Evolutionary conservation across 176 grass and related monocot genomes (phyloP).

Genomic region (Raddia distichophylla): DNA sequence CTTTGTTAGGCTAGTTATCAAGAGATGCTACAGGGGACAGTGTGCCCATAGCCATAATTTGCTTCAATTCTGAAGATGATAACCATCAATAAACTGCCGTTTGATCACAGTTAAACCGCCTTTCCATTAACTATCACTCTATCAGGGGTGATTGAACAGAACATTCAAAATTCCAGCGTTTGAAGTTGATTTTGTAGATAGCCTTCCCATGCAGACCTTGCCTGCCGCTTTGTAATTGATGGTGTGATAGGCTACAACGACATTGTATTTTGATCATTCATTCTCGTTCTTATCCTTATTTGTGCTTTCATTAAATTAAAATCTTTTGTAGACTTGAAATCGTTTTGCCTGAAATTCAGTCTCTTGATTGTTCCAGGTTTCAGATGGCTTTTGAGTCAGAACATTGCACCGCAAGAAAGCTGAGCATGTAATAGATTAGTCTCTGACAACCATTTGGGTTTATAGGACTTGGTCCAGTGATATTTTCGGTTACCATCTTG

Average conservation of each 20-base stretch:
- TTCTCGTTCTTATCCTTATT: neutral
- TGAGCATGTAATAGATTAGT: neutral
- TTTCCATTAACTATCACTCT: neutral
- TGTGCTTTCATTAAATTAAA: neutral
- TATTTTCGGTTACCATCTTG: neutral
- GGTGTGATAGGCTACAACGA: neutral
- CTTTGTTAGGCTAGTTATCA: neutral
- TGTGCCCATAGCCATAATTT: neutral
- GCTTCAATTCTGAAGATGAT: neutral
- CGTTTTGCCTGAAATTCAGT: neutral
- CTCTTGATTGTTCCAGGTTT: conserved; percentile 19
- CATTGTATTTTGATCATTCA: neutral
- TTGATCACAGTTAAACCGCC: neutral
- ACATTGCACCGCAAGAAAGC: neutral
- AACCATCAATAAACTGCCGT: neutral
- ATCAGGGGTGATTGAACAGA: neutral
- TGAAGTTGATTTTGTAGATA: neutral
- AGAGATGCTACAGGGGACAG: neutral
- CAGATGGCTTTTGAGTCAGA: neutral
- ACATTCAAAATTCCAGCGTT: neutral
- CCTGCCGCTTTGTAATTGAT: neutral
- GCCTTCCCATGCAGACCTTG: neutral
- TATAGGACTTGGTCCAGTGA: neutral
- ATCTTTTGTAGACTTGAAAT: neutral
- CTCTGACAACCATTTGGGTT: conserved; percentile 9